Evolutionary conservation across 257 asterid species (phyloP), one percentile per base, ranked within the genome.

Genomic region (Petunia secreta): DNA sequence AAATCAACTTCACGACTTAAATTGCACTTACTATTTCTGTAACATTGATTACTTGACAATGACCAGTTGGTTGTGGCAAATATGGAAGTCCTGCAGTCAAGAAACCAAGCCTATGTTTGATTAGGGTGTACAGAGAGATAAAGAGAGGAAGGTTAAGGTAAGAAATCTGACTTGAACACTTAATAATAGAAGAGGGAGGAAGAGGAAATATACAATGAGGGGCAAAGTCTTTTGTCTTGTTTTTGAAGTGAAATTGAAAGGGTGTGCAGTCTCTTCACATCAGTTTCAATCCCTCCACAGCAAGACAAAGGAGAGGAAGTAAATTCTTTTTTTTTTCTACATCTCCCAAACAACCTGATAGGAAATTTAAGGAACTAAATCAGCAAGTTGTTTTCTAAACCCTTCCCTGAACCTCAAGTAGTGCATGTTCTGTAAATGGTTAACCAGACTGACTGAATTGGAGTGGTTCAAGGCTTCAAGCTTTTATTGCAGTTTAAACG

Each of bases 401-500:
- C 14, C 41, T 10, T 10, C 16, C 44, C 68, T 37, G 11, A 11
- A 63, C 44, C 68, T 36, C 44, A 63, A 37, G 43, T 37, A 62
- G 16, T 36, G n/a, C 44, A 63, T 63, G 68, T 25, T 63, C 68
- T 37, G 15, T 10, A 63, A 36, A 63, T 3, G n/a, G n/a, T 57
- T 57, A 63, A 10, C 15, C 44, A 9, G 44, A 63, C 37, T 10
- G 8, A 63, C 44, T 63, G 68, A 63, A 36, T n/a, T 63, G 44
- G 44, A 63, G 10, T 36, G 3, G 43, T 11, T 36, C 44, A 63
- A 63, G 68, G 3, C 15, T 11, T 36, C 44, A 63, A 63, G 68
- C 41, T 63, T n/a, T 63, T 11, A 63, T 63, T 63, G 68, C 68
- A 63, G 68, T 63, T 10, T 63, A 38, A 63, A 63, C 68, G 68